These are phyloP conservation scores for Histomonas meleagridis DNA, from an alignment of 208 protist genomes.

Conservation along the genomic window DNA sequence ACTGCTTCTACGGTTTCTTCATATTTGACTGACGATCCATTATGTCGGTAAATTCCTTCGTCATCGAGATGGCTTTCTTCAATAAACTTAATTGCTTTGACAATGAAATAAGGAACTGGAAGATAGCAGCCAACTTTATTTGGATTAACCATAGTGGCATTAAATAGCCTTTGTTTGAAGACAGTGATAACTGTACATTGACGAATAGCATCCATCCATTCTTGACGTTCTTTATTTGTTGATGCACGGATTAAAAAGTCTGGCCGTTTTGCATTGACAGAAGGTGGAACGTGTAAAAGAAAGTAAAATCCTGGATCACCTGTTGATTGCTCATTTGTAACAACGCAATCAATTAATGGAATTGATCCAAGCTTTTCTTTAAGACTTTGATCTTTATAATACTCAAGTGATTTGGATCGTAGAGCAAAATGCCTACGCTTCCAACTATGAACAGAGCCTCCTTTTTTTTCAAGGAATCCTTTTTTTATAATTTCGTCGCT, in stretches of 20 bases:
- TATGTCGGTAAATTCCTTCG: background rate
- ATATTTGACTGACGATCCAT: background rate
- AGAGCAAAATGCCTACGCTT: background rate
- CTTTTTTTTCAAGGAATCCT: background rate
- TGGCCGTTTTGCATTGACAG: background rate
- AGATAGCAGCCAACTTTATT: background rate
- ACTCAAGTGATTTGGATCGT: background rate
- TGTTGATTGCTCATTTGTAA: background rate
- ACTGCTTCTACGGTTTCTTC: background rate
- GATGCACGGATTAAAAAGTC: background rate
- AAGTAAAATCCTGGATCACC: slow-evolving; percentile 11
- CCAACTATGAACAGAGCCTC: background rate
- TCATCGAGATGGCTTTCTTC: background rate
- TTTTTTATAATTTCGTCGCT: too few relatives aligned
- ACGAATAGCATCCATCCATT: background rate
- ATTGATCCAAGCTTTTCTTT: background rate
- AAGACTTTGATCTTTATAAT: background rate
- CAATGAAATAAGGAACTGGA: slow-evolving; percentile 28
- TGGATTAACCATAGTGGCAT: background rate
- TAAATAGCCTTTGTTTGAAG: background rate
- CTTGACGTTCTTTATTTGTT: background rate
- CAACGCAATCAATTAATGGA: background rate
- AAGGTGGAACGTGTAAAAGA: background rate
- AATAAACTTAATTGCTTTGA: background rate
- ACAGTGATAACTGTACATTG: background rate